Evolutionary conservation across 345 rosid genomes (phyloP).

Genomic region (Odontarrhena argentea): DNA sequence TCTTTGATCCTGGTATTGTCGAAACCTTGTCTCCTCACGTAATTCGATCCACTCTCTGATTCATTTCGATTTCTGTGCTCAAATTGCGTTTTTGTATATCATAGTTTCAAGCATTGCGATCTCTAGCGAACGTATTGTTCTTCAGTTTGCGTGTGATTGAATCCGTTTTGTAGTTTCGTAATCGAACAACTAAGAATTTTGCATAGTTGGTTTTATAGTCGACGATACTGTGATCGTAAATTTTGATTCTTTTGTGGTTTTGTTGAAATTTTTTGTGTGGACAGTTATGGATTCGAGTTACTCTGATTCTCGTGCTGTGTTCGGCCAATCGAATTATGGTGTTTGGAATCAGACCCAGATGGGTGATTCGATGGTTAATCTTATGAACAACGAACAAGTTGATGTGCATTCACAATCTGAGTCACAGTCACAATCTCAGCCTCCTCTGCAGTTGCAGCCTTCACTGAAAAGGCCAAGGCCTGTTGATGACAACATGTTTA

Average conservation of each 20-base stretch:
- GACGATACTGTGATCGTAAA: slow-evolving; percentile 3
- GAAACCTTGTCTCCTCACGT: not conserved
- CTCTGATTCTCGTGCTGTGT: slow-evolving; percentile 52
- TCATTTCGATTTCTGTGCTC: slow-evolving; percentile 14
- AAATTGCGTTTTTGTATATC: slow-evolving; percentile 16
- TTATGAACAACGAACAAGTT: slow-evolving; percentile 48
- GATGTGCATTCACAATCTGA: slow-evolving; percentile 52
- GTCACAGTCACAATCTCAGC: slow-evolving; percentile 23
- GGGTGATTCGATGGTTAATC: slow-evolving; percentile 28
- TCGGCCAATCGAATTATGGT: slow-evolving; percentile 50
- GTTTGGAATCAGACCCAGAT: slow-evolving; percentile 59
- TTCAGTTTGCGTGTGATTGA: slow-evolving; percentile 3
- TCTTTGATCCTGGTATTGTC: slow-evolving; percentile 36
- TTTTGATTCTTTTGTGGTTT: not conserved
- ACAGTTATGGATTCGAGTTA: slow-evolving; percentile 54
- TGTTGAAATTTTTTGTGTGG: no score
- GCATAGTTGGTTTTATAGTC: not conserved
- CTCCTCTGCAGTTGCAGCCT: slow-evolving; percentile 44
- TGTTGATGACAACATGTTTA: slow-evolving; percentile 54
- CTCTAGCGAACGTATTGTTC: slow-evolving; percentile 19
- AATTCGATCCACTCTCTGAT: slow-evolving; percentile 10
- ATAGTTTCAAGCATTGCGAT: slow-evolving; percentile 35
- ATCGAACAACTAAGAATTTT: not conserved
- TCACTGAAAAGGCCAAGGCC: slow-evolving; percentile 67
- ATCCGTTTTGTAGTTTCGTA: slow-evolving; percentile 10